phyloP scores from a whole-genome alignment of 108 stramenopile species.

The Nitzschia putrida region DNA sequence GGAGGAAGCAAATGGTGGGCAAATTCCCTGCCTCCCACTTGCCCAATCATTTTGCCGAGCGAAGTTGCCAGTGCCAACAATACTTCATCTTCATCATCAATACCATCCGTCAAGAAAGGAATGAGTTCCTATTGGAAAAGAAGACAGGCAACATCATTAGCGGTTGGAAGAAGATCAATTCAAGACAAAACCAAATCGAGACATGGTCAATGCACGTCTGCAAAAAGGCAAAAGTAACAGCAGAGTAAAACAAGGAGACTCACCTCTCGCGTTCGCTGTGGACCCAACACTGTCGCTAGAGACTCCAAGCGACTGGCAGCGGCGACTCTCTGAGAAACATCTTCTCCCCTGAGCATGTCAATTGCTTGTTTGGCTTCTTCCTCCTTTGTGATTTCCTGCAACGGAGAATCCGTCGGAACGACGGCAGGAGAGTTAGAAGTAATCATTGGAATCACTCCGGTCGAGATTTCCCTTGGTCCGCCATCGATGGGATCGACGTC shows the following conservation, averaged over 20 bases:
- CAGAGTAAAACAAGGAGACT: no score
- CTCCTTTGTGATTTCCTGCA: conserved; percentile 47
- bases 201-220: neutral
- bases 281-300: conserved; percentile 68
- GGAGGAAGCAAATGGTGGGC: conserved; percentile 75
- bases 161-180: neutral
- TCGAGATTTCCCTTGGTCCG: conserved; percentile 37
- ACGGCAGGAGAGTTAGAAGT: neutral
- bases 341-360: conserved; percentile 78
- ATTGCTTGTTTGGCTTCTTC: conserved; percentile 81
- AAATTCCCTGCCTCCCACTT: conserved; percentile 66
- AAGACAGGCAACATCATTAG: neutral
- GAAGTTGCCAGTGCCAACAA: conserved; percentile 68
- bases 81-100: conserved; percentile 89
- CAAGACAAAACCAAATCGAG: neutral
- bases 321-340: conserved; percentile 63
- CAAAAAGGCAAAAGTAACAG: neutral
- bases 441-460: conserved; percentile 9
- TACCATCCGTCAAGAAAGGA: conserved; percentile 79
- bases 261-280: conserved; percentile 72
- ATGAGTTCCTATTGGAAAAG: conserved; percentile 58
- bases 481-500: conserved; percentile 58
- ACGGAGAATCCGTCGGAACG: neutral
- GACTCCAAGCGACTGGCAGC: conserved; percentile 67
- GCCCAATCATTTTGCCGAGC: conserved; percentile 60